These are phyloP conservation scores for Garcia nutans DNA, from an alignment of 345 rosid genomes.

Conservation along the genomic window DNA sequence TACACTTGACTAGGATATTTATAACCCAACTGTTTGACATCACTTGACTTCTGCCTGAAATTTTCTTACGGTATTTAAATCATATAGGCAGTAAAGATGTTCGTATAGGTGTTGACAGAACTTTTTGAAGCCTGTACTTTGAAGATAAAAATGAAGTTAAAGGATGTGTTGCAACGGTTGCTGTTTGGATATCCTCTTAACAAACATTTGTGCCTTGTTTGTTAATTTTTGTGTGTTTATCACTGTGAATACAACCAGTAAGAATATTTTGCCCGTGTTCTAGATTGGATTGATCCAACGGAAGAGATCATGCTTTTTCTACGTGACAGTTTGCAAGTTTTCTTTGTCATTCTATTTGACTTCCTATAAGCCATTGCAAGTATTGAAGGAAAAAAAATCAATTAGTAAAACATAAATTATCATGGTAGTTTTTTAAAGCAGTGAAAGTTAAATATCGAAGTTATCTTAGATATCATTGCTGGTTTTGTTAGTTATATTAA, in stretches of 20 bases:
- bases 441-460: too few species aligned
- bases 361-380: too few species aligned
- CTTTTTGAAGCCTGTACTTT: background rate
- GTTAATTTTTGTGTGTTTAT: background rate
- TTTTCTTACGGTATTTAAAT: background rate
- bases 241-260: background rate
- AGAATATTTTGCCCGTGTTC: background rate
- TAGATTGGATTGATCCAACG: background rate
- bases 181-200: background rate
- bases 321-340: background rate
- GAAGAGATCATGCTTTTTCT: background rate
- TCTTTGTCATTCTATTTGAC: too few species aligned
- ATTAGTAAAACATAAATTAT: too few species aligned
- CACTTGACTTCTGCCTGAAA: constrained; percentile 12
- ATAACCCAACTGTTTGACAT: constrained; percentile 7
- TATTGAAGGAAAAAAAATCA: too few species aligned
- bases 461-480: too few species aligned
- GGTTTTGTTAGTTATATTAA: background rate
- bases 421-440: too few species aligned
- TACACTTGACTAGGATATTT: constrained; percentile 23
- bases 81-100: background rate
- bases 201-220: background rate
- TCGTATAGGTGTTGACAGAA: background rate
- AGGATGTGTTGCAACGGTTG: background rate
- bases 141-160: background rate